phyloP scores from a whole-genome alignment of 2,329 filamentous ascomycete species.

The Camillea tinctor region DNA sequence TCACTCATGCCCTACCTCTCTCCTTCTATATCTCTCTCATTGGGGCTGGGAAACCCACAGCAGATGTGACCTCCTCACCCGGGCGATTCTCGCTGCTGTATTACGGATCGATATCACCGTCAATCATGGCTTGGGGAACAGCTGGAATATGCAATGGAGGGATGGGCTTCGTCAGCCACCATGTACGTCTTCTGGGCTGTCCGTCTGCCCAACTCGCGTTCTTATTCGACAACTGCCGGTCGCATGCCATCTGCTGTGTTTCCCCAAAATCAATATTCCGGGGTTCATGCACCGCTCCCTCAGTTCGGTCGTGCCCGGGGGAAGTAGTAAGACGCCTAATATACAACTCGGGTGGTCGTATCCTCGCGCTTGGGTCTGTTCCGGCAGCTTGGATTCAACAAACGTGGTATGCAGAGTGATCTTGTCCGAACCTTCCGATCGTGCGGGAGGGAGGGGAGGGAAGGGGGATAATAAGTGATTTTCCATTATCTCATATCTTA shows the following conservation, averaged over 20 bases:
- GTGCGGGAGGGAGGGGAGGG: neutral
- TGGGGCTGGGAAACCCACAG: neutral
- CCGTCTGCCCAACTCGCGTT: neutral
- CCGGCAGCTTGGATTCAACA: neutral
- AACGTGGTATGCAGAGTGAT: neutral
- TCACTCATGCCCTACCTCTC: neutral
- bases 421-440: neutral
- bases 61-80: neutral
- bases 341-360: neutral
- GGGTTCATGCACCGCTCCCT: neutral
- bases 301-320: neutral
- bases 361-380: neutral
- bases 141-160: neutral
- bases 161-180: neutral
- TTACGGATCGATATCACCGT: neutral
- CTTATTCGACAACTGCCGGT: neutral
- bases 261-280: neutral
- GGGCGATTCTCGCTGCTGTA: neutral
- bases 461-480: neutral
- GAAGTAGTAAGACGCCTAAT: neutral
- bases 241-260: neutral
- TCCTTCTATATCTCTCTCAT: neutral
- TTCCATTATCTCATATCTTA: neutral
- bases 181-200: neutral
- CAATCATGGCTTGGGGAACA: neutral